Base-by-base conservation (phyloP, 2,329 filamentous ascomycete genomes). In the Amauroascus niger region DNA sequence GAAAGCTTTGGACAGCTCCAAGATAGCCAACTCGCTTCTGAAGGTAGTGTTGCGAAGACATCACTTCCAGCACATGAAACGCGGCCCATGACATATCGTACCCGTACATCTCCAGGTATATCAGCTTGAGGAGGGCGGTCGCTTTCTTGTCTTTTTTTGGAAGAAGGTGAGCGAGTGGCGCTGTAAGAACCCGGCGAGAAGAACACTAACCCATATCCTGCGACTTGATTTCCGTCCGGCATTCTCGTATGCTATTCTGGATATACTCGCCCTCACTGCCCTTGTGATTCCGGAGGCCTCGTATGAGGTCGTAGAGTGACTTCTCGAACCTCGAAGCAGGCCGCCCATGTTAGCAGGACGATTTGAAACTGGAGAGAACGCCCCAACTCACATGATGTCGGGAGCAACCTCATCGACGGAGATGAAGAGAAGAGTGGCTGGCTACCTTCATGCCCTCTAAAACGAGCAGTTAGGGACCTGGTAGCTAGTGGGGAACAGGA, bases 41-140 rank as follows among this genome's bases (percentile, higher is more conserved):
- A 61, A 89, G 80, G 69, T 95, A 95, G 68, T 96, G 97, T 46
- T 86, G 78, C 37, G 88, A 95, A 35, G 90, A 95, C 93, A 98
- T 98, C 72, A 98, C 93, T 74, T 98, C 93, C 46, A 98, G 83
- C 50, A 97, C 91, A 69, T 98, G 88, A 73, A 98, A 98, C 11
- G 90, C 90, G 3, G 93, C 93, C 93, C 93, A 98, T 2, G 91
- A 96, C 93, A 98, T 98, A 71, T 97, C 93, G 68, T 97, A 87
- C 13, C 93, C 93, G 62, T 97, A 90, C 93, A 98, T 98, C 69
- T 98, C 93, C 60, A 98, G 81, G 69, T 98, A 98, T 51, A 96
- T 85, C 63, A 98, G 80, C 76, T 98, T 98, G 65, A 98, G 76
- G 52, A 98, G 79, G 44, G 93, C 93, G 32, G 89, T 97, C 18